Conservation (phyloP, 129 eudicot species). For the Lactuca sativa region DNA sequence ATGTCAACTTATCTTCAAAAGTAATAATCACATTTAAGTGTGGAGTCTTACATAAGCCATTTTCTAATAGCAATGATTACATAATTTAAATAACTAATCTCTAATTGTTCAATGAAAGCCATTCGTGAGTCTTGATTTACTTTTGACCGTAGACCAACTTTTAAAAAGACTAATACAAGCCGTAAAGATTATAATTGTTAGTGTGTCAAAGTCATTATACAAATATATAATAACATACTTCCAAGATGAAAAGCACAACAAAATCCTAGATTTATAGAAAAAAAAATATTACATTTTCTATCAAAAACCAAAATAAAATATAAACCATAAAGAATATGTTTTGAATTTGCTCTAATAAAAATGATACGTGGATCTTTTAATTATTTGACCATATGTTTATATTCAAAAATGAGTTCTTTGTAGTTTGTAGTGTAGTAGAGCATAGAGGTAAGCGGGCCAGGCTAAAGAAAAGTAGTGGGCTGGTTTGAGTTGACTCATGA, state of each 20-base stretch:
- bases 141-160: not conserved
- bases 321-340: not conserved
- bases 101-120: not conserved
- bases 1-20: not conserved
- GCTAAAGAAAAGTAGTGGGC: conserved; percentile 4
- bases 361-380: too few relatives aligned
- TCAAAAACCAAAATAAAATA: too few relatives aligned
- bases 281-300: too few relatives aligned
- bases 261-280: too few relatives aligned
- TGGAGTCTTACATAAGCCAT: not conserved
- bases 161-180: not conserved
- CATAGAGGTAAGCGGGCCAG: not conserved
- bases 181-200: not conserved
- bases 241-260: not conserved
- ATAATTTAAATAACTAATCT: too few relatives aligned
- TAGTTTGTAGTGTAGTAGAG: not conserved
- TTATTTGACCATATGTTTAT: not conserved
- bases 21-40: not conserved
- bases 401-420: not conserved
- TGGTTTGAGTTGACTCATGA: not conserved
- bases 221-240: too few relatives aligned
- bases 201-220: too few relatives aligned
- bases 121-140: not conserved
- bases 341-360: too few relatives aligned
- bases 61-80: not conserved